phyloP scores from a whole-genome alignment of 306 rosid species.

The Quercus robur region DNA sequence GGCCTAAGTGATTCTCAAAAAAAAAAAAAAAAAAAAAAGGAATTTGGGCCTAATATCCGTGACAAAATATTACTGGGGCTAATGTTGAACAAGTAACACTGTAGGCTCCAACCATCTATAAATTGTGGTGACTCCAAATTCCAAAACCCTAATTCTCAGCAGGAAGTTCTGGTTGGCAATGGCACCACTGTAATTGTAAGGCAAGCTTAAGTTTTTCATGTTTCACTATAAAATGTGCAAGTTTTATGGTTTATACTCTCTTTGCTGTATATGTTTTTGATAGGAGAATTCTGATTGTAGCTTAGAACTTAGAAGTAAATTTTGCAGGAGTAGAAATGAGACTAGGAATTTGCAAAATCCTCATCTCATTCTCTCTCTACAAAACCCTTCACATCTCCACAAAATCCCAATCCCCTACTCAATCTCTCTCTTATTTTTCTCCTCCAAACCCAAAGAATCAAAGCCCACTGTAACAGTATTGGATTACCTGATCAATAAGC shows the following conservation, averaged over 20 bases:
- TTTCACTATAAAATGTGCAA: background rate
- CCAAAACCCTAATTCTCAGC: background rate
- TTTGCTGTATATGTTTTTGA: background rate
- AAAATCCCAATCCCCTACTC: constrained; percentile 3
- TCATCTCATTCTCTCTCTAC: background rate
- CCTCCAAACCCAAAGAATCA: constrained; percentile 1
- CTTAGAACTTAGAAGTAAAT: background rate
- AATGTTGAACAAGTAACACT: too few relatives aligned
- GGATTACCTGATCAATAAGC: constrained; percentile 30
- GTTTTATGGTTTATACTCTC: background rate
- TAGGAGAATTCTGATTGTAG: background rate
- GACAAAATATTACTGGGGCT: too few relatives aligned
- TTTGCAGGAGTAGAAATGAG: background rate
- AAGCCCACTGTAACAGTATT: background rate
- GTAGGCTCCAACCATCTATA: too few relatives aligned
- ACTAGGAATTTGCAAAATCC: background rate
- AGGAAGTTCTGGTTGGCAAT: background rate
- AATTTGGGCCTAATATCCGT: too few relatives aligned
- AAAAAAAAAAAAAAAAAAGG: too few relatives aligned
- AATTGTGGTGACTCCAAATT: too few relatives aligned
- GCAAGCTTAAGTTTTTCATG: background rate
- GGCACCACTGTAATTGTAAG: background rate
- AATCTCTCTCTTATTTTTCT: constrained; percentile 12
- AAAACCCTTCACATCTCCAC: background rate
- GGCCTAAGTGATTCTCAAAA: too few relatives aligned